Evolutionary conservation across 106 monocot genomes (phyloP).

Genomic region (Dioscorea zingiberensis): DNA sequence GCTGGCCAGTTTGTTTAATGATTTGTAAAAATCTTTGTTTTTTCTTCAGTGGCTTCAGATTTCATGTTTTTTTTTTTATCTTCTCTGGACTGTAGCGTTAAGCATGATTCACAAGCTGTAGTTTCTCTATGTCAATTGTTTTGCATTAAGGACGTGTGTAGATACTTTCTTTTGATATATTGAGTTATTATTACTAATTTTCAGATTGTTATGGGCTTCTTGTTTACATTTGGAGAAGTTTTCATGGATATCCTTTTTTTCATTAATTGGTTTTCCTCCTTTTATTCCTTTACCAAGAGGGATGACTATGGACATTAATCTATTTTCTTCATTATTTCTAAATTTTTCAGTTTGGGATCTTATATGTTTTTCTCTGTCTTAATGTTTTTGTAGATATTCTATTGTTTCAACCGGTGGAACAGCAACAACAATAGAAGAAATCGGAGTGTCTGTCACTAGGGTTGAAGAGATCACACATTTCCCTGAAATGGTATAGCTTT

Average conservation of each 20-base stretch:
- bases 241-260: no score
- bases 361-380: neutral
- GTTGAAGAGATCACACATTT: slow-evolving; percentile 90
- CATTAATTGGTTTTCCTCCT: neutral
- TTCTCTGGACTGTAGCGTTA: neutral
- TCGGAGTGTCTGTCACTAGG: slow-evolving; percentile 76
- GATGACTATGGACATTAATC: no score
- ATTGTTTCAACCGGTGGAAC: slow-evolving; percentile 93
- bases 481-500: slow-evolving; percentile 72
- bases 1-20: no score
- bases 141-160: neutral
- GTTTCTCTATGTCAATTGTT: neutral
- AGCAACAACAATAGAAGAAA: slow-evolving; percentile 60
- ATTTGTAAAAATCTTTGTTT: neutral
- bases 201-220: neutral
- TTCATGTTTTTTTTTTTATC: neutral
- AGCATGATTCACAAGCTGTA: no score
- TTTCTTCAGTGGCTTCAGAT: neutral
- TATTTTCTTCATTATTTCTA: neutral
- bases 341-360: neutral
- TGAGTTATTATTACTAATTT: neutral
- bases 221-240: no score
- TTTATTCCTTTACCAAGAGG: neutral
- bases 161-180: neutral
- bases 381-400: slow-evolving; percentile 43